Conservation (phyloP, 106 monocot genomes). For the Triglochin maritima region DNA sequence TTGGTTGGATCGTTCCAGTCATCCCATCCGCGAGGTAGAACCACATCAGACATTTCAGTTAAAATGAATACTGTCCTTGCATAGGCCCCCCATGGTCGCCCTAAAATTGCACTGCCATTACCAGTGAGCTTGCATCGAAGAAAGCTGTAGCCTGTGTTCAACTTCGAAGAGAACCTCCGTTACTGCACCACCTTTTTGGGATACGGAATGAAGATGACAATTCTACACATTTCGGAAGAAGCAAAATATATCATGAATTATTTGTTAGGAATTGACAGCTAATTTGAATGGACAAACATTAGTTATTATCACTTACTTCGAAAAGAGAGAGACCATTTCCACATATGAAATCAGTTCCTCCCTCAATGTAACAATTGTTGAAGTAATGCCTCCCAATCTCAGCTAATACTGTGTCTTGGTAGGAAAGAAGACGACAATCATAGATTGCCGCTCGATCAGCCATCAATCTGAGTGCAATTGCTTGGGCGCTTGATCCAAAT, state of each 20-base stretch:
- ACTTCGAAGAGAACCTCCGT: background rate
- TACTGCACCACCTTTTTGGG: background rate
- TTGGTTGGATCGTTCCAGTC: background rate
- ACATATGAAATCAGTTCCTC: conserved; percentile 21
- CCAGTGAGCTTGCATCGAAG: conserved; percentile 17
- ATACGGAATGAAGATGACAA: background rate
- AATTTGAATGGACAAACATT: background rate
- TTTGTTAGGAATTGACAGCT: too few species aligned
- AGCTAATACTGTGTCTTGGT: conserved; percentile 42
- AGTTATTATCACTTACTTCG: conserved; percentile 4
- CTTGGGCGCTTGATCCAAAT: conserved; percentile 13
- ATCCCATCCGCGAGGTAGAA: conserved; percentile 23
- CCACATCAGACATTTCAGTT: conserved; percentile 11
- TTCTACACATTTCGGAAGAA: background rate
- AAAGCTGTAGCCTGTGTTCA: conserved; percentile 10
- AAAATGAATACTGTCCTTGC: conserved; percentile 24
- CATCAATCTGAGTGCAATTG: conserved; percentile 25
- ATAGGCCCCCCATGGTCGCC: conserved; percentile 15
- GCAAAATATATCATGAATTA: background rate
- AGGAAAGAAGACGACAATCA: conserved; percentile 29
- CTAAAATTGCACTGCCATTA: conserved; percentile 4
- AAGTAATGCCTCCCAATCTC: conserved; percentile 23
- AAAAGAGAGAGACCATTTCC: conserved; percentile 15
- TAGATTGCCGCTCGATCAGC: conserved; percentile 46
- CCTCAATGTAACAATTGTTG: conserved; percentile 20